A percentile compares a stretch with the other conserved stretches of the same genome.
Evolutionary conservation across 306 rosid genomes (phyloP).

Genomic region (Luffa acutangula): DNA sequence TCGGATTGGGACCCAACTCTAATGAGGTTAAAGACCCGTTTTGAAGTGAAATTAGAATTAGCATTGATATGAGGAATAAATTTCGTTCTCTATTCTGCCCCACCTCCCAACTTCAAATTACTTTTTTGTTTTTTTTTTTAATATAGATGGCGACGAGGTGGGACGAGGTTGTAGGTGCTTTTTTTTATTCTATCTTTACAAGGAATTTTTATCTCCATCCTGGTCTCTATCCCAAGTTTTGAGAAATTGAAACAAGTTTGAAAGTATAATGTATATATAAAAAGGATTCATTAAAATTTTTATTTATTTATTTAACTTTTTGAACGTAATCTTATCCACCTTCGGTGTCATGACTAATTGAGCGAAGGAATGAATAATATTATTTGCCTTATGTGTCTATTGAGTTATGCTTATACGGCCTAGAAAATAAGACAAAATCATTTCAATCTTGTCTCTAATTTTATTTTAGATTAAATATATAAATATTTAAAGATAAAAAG

Average conservation of each 20-base stretch:
- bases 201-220: neutral
- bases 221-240: neutral
- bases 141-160: neutral
- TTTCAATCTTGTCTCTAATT: too few relatives aligned
- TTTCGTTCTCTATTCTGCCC: neutral
- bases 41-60: too few relatives aligned
- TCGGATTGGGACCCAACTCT: too few relatives aligned
- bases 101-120: neutral
- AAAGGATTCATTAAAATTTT: neutral
- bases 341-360: too few relatives aligned
- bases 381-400: too few relatives aligned
- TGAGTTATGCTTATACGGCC: too few relatives aligned
- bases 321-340: too few relatives aligned
- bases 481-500: neutral
- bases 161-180: neutral
- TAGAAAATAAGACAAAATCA: too few relatives aligned
- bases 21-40: too few relatives aligned
- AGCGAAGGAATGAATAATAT: too few relatives aligned
- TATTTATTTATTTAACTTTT: too few relatives aligned
- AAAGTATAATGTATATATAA: neutral
- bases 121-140: neutral
- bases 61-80: neutral
- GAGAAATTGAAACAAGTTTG: neutral
- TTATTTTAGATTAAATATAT: too few relatives aligned
- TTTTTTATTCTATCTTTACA: neutral